phyloP scores from a whole-genome alignment of 2,329 filamentous ascomycete genomes.

The Aspergillus nomiae region DNA sequence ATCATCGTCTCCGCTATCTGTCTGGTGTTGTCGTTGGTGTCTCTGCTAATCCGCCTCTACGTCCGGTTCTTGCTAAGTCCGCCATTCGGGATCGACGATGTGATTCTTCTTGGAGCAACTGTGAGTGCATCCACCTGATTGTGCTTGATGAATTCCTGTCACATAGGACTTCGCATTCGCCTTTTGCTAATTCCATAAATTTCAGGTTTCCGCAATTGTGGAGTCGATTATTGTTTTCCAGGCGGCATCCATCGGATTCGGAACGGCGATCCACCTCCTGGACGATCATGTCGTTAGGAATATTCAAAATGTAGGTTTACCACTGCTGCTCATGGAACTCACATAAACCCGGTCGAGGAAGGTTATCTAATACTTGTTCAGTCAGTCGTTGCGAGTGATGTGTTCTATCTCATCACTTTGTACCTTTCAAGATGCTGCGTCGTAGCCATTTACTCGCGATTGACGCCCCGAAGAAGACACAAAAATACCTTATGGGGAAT shows the following conservation, averaged over 20 bases:
- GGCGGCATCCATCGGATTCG: conserved; percentile 24
- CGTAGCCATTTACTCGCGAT: conserved; percentile 29
- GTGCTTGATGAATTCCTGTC: neutral
- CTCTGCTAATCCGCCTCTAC: conserved; percentile 28
- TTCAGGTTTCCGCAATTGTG: conserved; percentile 19
- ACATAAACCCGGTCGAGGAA: neutral
- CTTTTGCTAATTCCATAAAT: neutral
- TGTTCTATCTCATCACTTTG: conserved; percentile 42
- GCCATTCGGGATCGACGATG: conserved; percentile 26
- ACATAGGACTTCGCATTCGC: neutral
- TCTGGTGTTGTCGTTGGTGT: conserved; percentile 28
- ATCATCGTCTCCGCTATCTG: conserved; percentile 33
- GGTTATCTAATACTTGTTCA: neutral
- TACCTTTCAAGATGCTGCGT: conserved; percentile 31
- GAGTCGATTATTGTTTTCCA: conserved; percentile 23
- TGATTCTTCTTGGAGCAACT: conserved; percentile 18
- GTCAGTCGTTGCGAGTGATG: conserved; percentile 31
- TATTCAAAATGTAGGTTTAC: conserved; percentile 13
- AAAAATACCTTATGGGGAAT: conserved; percentile 25
- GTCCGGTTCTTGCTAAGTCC: conserved; percentile 19
- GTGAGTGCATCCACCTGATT: conserved; percentile 11
- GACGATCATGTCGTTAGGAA: conserved; percentile 3
- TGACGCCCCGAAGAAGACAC: conserved; percentile 41
- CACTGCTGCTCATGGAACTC: neutral
- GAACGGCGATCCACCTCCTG: conserved; percentile 21